Conservation (phyloP, 2,329 filamentous ascomycete genomes). For the Botrytis elliptica region DNA sequence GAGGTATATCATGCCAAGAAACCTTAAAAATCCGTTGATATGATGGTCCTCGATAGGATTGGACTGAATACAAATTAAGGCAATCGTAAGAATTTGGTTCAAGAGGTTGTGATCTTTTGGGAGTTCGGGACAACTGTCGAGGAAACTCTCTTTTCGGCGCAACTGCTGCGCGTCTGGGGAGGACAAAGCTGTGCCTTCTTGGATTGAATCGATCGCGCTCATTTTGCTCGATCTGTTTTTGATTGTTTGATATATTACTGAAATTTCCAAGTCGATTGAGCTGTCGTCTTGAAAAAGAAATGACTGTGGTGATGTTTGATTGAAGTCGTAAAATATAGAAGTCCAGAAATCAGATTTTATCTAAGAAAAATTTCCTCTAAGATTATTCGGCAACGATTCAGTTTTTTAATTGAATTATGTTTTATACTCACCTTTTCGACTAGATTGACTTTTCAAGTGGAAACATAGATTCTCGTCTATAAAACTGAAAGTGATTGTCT, state of each 20-base stretch:
- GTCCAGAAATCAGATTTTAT: background rate
- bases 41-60: background rate
- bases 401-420: accelerated
- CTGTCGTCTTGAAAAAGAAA: background rate
- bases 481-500: background rate
- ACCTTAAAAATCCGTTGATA: accelerated
- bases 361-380: background rate
- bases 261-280: background rate
- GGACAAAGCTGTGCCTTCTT: background rate
- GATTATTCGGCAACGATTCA: background rate
- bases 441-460: background rate
- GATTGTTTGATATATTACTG: background rate
- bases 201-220: background rate
- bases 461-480: too few relatives aligned
- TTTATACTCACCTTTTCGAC: background rate
- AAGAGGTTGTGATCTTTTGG: background rate
- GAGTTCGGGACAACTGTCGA: accelerated
- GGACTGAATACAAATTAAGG: background rate
- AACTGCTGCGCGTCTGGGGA: accelerated
- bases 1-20: background rate
- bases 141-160: accelerated
- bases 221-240: background rate
- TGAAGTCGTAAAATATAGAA: background rate
- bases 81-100: background rate
- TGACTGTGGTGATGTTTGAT: background rate